Evolutionary conservation across 2,329 filamentous ascomycete species (phyloP).

Genomic region (Seiridium unicorne): DNA sequence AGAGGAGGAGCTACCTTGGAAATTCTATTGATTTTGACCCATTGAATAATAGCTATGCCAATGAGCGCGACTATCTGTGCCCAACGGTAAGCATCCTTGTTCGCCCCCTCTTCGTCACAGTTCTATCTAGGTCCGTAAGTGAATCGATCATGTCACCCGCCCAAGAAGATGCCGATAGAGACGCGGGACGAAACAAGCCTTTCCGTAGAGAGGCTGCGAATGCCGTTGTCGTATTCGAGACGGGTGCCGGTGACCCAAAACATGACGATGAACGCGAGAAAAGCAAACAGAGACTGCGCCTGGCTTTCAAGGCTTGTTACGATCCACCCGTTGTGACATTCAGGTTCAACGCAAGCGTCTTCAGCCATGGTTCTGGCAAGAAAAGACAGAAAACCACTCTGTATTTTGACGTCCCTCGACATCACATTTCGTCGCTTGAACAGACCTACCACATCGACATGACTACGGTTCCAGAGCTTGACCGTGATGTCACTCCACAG

Average conservation of each 20-base stretch:
- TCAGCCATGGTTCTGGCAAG: slow-evolving; percentile 4
- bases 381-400: slow-evolving; percentile 5
- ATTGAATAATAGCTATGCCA: background rate
- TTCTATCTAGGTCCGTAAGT: background rate
- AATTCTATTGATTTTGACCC: background rate
- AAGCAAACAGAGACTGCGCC: background rate
- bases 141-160: slow-evolving; percentile 6
- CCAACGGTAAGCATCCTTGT: background rate
- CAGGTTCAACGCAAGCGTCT: slow-evolving; percentile 5
- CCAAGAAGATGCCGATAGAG: background rate
- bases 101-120: background rate
- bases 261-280: background rate
- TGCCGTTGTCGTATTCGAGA: slow-evolving; percentile 4
- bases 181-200: background rate
- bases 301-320: slow-evolving; percentile 7
- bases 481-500: background rate
- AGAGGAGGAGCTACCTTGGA: background rate
- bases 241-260: background rate
- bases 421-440: slow-evolving; percentile 9
- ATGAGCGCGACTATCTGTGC: background rate
- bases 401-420: slow-evolving; percentile 8
- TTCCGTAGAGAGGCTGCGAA: slow-evolving; percentile 2
- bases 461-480: slow-evolving; percentile 4
- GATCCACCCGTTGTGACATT: slow-evolving; percentile 6
- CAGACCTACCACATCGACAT: slow-evolving; percentile 4